A percentile compares a stretch with the other conserved stretches of the same genome.
Evolutionary conservation across 257 asterid genomes (phyloP).

Genomic region (Catharanthus roseus): DNA sequence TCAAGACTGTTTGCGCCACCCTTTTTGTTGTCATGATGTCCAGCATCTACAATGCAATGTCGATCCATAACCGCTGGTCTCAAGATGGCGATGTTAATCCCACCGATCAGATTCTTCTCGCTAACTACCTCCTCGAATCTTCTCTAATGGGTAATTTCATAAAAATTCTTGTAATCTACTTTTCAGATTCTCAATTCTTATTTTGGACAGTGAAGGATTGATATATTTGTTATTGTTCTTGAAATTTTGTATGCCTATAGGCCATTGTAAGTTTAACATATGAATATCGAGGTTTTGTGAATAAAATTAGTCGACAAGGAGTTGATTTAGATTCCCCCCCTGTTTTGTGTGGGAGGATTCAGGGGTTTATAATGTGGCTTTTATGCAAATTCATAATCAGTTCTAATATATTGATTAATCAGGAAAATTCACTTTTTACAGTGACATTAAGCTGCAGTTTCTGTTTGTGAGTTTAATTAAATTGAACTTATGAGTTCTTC

Average conservation of each 20-base stretch:
- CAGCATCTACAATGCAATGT: conserved; percentile 49
- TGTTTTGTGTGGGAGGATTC: neutral
- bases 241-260: neutral
- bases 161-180: neutral
- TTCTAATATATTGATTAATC: neutral
- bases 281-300: neutral
- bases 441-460: neutral
- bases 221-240: neutral
- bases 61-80: conserved; percentile 60
- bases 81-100: conserved; percentile 62
- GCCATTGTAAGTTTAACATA: neutral
- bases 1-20: conserved; percentile 60
- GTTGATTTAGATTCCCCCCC: neutral
- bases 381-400: neutral
- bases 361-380: neutral
- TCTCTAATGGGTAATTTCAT: conserved; percentile 68
- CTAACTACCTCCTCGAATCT: conserved; percentile 71
- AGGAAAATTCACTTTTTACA: neutral
- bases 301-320: neutral
- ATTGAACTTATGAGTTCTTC: neutral
- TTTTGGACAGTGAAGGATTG: neutral
- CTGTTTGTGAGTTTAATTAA: neutral
- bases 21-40: conserved; percentile 57
- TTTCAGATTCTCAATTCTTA: neutral
- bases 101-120: conserved; percentile 78